Evolutionary conservation across 2,329 filamentous ascomycete genomes (phyloP), one percentile per base, ranked within the genome.

Genomic region (Didymella exigua): DNA sequence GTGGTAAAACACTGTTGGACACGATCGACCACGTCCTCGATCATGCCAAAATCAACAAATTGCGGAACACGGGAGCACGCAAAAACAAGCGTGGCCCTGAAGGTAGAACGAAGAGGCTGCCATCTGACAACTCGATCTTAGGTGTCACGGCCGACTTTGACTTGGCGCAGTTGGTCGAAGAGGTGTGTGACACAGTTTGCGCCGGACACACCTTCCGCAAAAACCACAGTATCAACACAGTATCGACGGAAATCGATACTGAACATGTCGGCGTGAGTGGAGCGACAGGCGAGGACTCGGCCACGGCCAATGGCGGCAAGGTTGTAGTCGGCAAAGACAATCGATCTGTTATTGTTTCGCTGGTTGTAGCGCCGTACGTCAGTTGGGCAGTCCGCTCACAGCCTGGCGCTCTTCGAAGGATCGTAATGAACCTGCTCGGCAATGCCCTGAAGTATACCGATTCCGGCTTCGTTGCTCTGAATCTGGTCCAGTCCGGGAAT

Each of bases 131-230:
- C 24, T 68, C 69, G 0, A 69, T 70, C 3, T 60, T 71, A 18
- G 69, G 68, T 10, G 63, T 72, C 18, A 71, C 68, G 3, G 65
- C 68, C 13, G 66, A 69, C 18, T 69, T 72, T 16, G 65, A 71
- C 44, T 50, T 72, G 18, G 66, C 67, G 2, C 65, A 70, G 38
- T 37, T 71, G 11, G 62, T 80, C 0, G 82, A 84, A 64, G 82
- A 84, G 58, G 82, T 82, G 0, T 77, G 82, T 5, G 82, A 85
- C 53, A 82, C 82, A 1, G 81, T 84, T 4, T 81, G 75, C 61
- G 74, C 77, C 29, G 82, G 82, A 0, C 80, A 84, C 34, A 72
- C 70, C 0, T 78, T 79, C 60, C 74, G 67, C 11, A 67, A 68
- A 44, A 61, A 63, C 10, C 67, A 68, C 19, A 59, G 62, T 23